These are phyloP conservation scores for Gymnopilus dilepis DNA, from an alignment of 768 basidiomycete species.

Conservation along the genomic window DNA sequence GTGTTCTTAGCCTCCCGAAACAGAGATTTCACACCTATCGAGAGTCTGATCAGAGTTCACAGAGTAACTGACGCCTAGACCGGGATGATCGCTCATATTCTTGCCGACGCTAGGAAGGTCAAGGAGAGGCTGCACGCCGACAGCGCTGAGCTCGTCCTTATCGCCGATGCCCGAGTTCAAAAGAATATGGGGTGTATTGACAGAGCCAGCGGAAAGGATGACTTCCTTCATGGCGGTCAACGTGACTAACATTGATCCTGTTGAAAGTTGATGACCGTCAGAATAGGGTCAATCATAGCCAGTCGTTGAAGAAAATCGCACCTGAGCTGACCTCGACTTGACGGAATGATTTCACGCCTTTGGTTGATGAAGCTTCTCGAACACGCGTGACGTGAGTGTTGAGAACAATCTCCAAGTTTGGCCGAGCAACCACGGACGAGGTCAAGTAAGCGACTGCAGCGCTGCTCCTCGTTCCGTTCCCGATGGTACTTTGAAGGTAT, in stretches of 20 bases:
- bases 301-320: neutral
- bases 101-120: conserved; percentile 26
- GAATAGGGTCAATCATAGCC: neutral
- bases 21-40: neutral
- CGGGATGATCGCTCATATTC: conserved; percentile 24
- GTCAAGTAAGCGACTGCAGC: conserved; percentile 24
- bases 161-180: conserved; percentile 29
- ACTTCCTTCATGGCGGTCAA: conserved; percentile 42
- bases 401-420: conserved; percentile 25
- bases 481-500: conserved; percentile 16
- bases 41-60: conserved; percentile 8
- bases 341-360: conserved; percentile 2
- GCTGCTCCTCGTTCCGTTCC: conserved; percentile 20
- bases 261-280: neutral
- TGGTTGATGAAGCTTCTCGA: neutral
- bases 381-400: conserved; percentile 22
- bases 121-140: conserved; percentile 16
- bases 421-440: conserved; percentile 14
- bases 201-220: conserved; percentile 23
- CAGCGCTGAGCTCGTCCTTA: conserved; percentile 8
- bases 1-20: no score
- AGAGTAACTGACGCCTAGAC: neutral
- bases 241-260: conserved; percentile 30
- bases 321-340: conserved; percentile 19
- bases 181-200: conserved; percentile 27